These are phyloP conservation scores for Trametes versicolor DNA, from an alignment of 1,284 basidiomycete species.

Conservation along the genomic window DNA sequence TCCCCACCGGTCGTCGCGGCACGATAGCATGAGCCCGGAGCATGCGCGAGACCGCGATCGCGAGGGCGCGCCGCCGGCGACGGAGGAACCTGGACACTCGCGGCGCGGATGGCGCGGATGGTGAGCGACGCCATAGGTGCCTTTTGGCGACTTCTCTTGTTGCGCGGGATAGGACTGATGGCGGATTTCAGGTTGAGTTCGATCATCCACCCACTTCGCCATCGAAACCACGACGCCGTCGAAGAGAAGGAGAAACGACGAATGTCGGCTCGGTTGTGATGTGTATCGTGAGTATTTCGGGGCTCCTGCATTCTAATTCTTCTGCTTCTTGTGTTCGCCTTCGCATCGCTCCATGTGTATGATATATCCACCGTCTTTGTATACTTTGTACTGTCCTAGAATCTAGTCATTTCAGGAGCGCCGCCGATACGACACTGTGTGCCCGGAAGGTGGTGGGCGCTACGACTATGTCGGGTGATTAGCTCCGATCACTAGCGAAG, in stretches of 20 bases:
- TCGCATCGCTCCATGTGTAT: neutral
- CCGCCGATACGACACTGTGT: too few relatives aligned
- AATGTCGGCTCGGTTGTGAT: neutral
- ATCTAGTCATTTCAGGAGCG: too few relatives aligned
- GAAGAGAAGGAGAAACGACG: neutral
- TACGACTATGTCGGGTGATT: too few relatives aligned
- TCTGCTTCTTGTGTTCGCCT: neutral
- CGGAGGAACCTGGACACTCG: constrained; percentile 15
- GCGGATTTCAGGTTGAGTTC: constrained; percentile 22
- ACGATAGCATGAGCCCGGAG: constrained; percentile 10
- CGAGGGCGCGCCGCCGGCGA: neutral
- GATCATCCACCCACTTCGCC: constrained; percentile 27
- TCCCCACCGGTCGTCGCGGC: constrained; percentile 11
- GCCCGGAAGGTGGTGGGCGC: too few relatives aligned
- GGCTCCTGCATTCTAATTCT: neutral
- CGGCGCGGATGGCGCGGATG: constrained; percentile 35
- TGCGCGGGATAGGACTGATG: constrained; percentile 5
- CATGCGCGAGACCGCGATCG: constrained; percentile 1
- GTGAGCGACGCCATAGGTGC: constrained; percentile 33
- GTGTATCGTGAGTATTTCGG: neutral
- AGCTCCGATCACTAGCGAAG: too few relatives aligned
- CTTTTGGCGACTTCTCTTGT: constrained; percentile 8
- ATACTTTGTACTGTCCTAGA: too few relatives aligned
- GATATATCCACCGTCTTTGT: neutral
- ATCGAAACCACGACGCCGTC: neutral